Evolutionary conservation across 176 grass and related monocot species (phyloP).

Genomic region (Aegilops speltoides): DNA sequence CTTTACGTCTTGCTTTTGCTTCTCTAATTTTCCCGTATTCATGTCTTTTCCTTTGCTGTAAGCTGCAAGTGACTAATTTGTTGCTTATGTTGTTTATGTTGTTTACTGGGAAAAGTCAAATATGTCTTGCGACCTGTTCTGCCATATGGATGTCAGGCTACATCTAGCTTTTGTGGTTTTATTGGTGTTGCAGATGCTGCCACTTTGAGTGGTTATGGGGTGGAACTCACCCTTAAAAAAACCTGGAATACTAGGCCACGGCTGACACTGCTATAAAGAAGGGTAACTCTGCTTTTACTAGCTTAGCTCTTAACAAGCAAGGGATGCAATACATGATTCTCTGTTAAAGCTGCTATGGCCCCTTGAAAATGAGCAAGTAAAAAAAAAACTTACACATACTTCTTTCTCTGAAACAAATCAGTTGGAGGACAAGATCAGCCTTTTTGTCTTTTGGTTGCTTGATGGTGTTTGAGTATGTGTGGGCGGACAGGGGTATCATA

Average conservation of each 20-base stretch:
- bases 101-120: constrained; percentile 76
- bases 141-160: constrained; percentile 70
- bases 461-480: not conserved
- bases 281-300: constrained; percentile 38
- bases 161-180: constrained; percentile 75
- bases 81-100: constrained; percentile 20
- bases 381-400: not conserved
- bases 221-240: constrained; percentile 92
- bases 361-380: not conserved
- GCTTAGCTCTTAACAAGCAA: not conserved
- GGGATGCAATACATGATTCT: not conserved
- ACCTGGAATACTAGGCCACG: constrained; percentile 99
- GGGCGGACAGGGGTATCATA: not conserved
- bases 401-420: not conserved
- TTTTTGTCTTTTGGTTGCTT: not conserved
- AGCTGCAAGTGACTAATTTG: constrained; percentile 16
- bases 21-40: not conserved
- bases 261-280: constrained; percentile 87
- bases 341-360: not conserved
- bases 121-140: constrained; percentile 76
- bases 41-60: constrained; percentile 7
- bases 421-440: not conserved
- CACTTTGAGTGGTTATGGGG: constrained; percentile 89
- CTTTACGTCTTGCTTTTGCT: constrained; percentile 5
- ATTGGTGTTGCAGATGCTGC: constrained; percentile 77